Conservation (phyloP, 2,329 filamentous ascomycete genomes). For the Plenodomus biglobosus region DNA sequence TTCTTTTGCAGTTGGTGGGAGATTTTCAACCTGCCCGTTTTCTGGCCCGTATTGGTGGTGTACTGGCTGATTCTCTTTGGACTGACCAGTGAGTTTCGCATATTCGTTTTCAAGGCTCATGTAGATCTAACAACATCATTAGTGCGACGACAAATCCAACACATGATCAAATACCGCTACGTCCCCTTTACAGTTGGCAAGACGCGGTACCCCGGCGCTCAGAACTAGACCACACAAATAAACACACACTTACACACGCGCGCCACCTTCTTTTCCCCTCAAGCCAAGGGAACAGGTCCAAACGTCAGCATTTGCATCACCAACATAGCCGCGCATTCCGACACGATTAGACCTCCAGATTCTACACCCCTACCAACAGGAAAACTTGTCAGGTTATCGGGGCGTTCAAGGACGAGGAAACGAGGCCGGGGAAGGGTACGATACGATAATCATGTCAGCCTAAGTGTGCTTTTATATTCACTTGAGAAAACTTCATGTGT, state of each 20-base stretch:
- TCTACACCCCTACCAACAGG: not conserved
- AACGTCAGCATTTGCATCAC: not conserved
- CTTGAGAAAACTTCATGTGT: no score
- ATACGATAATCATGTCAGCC: no score
- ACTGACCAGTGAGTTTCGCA: constrained; percentile 77
- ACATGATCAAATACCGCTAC: constrained; percentile 99
- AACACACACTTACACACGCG: no score
- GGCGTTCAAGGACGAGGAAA: no score
- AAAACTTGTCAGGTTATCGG: not conserved
- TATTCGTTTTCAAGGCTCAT: not conserved
- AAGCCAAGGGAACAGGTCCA: constrained; percentile 7
- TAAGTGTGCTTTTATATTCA: no score
- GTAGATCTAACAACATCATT: constrained; percentile 9
- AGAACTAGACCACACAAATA: constrained; percentile 25
- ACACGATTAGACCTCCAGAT: not conserved
- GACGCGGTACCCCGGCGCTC: constrained; percentile 44
- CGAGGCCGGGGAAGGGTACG: no score
- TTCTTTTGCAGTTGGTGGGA: constrained; percentile 92
- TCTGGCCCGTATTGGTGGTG: constrained; percentile 97
- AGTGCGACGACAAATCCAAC: constrained; percentile 99
- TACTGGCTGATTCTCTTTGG: constrained; percentile 98
- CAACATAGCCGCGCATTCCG: not conserved
- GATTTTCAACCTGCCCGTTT: constrained; percentile 94
- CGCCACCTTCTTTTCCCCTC: not conserved
- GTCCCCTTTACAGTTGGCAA: constrained; percentile 93